These are phyloP conservation scores for Bassia scoparia DNA, from an alignment of 148 eudicot species.

Conservation along the genomic window DNA sequence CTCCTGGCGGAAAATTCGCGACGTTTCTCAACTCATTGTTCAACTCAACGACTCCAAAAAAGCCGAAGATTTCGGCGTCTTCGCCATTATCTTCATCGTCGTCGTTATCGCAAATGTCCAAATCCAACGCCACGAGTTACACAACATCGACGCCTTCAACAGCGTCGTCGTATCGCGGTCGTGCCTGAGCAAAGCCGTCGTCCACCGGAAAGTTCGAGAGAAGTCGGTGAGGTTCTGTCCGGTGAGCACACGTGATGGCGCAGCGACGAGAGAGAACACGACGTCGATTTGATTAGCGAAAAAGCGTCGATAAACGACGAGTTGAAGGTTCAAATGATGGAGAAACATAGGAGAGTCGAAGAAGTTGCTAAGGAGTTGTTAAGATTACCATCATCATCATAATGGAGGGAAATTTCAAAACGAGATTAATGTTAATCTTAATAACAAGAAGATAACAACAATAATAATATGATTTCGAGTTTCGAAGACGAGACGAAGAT, in stretches of 20 bases:
- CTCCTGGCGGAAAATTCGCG: slow-evolving; percentile 78
- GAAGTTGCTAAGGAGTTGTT: slow-evolving; percentile 62
- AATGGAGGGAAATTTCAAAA: slow-evolving; percentile 1
- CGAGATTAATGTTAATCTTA: background rate
- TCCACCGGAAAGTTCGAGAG: slow-evolving; percentile 28
- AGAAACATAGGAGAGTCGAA: slow-evolving; percentile 55
- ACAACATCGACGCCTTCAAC: slow-evolving; percentile 25
- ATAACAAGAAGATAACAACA: background rate
- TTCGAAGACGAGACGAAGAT: slow-evolving; percentile 17
- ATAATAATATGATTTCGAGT: background rate
- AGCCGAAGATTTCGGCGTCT: slow-evolving; percentile 20
- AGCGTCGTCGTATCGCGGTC: slow-evolving; percentile 35
- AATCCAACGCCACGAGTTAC: background rate
- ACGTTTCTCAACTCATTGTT: slow-evolving; percentile 71
- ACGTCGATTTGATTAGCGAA: background rate
- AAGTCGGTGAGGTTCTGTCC: slow-evolving; percentile 34
- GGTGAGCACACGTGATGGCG: slow-evolving; percentile 18
- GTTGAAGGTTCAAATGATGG: slow-evolving; percentile 36
- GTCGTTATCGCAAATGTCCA: too few species aligned
- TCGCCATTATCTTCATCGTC: slow-evolving; percentile 5
- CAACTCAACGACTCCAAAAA: slow-evolving; percentile 42
- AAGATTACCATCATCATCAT: slow-evolving; percentile 46
- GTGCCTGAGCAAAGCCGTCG: slow-evolving; percentile 39
- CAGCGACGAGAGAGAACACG: background rate
- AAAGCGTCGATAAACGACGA: slow-evolving; percentile 21